Conservation (phyloP, 495 filamentous ascomycete species). For the Aspergillus ellipticus region DNA sequence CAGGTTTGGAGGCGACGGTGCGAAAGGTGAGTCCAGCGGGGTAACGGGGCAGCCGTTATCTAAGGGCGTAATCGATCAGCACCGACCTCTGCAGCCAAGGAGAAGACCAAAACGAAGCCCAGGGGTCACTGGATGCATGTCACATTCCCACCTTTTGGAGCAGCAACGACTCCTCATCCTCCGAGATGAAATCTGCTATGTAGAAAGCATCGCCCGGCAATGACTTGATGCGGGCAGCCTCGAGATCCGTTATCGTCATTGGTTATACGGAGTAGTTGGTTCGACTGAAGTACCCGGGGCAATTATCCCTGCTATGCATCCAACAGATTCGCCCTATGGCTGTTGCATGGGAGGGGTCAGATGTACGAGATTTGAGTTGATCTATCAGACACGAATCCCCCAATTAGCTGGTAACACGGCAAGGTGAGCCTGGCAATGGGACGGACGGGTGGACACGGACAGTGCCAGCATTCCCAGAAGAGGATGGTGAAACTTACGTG, state of each 20-base stretch:
- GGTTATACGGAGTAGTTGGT: not conserved
- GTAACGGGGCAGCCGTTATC: slow-evolving; percentile 58
- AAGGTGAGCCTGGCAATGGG: not conserved
- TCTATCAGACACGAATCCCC: not conserved
- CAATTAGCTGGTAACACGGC: not conserved
- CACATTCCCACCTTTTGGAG: slow-evolving; percentile 67
- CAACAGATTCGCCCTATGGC: not conserved
- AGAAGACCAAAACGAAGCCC: slow-evolving; percentile 2
- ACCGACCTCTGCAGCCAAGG: not conserved
- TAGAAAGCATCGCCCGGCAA: slow-evolving; percentile 75
- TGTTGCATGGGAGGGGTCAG: not conserved
- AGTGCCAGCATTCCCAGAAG: no score
- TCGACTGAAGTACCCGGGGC: not conserved
- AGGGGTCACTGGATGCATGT: no score
- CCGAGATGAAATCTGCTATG: slow-evolving; percentile 79
- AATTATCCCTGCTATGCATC: not conserved
- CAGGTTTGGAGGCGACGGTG: slow-evolving; percentile 88
- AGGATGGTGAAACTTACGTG: not conserved
- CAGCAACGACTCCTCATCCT: slow-evolving; percentile 67
- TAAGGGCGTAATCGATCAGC: slow-evolving; percentile 10
- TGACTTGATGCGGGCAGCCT: slow-evolving; percentile 50
- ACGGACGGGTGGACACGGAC: not conserved
- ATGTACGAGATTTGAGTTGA: not conserved
- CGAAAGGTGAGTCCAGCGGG: slow-evolving; percentile 79
- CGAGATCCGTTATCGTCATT: slow-evolving; percentile 21